Evolutionary conservation across 495 filamentous ascomycete genomes (phyloP), one percentile per base, ranked within the genome.

Genomic region (Neurospora intermedia): DNA sequence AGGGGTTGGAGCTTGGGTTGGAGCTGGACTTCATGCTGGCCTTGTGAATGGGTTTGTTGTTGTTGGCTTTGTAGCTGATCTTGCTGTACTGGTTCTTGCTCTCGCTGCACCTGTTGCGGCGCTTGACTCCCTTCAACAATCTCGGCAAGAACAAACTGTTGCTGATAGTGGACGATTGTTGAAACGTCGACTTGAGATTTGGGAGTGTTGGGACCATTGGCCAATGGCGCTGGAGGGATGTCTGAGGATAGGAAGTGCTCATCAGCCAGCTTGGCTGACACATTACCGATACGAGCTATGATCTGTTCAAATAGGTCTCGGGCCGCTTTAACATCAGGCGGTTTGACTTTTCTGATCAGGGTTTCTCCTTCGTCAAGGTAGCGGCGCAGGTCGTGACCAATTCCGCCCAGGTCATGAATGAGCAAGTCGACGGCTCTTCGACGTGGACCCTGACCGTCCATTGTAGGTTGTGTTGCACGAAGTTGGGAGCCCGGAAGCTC

Each of bases 351-450:
- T 71, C 78, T 77, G 8, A 71, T 39, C 8, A 46, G 40, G 23
- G 70, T 75, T 48, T 69, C 23, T 62, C 77, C 77, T 9, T 75
- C 40, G 18, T 77, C 69, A 5, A 80, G 69, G 69, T 78, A 80
- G 31, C 40, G 74, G 20, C 78, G 46, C n/a, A 81, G 74, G 11
- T 73, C 71, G 35, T 72, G 70, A 66, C 77, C 69, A 54, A 81
- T 76, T 40, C 71, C 71, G 70, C 75, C 72, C 72, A 81, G 40
- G 75, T 80, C 75, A 71, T 70, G 43, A 73, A 71, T 66, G 76
- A 80, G 71, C 35, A 70, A 76, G 69, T 78, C 78, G 75, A 77
- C 75, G 48, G 75, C 72, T 69, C 54, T 43, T 48, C 77, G 78
- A 18, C 6, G 27, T 66, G 35, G 27, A 66, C 31, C 54, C 69